Conservation (phyloP, 257 asterid species). For the Fraxinus quadrangulata region DNA sequence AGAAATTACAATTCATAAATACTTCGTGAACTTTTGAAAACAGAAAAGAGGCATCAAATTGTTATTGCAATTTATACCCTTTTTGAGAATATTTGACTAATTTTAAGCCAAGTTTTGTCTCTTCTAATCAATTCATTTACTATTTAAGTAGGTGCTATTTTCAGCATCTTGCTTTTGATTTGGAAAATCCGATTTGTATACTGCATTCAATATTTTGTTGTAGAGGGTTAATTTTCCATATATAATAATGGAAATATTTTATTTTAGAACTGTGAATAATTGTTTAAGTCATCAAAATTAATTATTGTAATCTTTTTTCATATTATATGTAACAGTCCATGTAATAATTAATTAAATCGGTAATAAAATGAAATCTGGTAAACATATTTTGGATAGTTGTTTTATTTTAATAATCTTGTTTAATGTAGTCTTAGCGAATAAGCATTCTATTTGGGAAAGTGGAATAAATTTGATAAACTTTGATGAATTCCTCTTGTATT, state of each 20-base stretch:
- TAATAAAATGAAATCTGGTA: not conserved
- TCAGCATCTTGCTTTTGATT: constrained; percentile 1
- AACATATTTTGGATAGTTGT: not conserved
- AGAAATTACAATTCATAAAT: not conserved
- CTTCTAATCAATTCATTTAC: not conserved
- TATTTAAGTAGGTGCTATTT: not conserved
- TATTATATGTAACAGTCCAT: no score
- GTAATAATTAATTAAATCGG: not conserved
- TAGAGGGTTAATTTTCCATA: not conserved
- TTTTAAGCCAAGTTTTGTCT: not conserved
- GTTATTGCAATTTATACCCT: not conserved
- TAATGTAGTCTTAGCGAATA: not conserved
- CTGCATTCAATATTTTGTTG: not conserved
- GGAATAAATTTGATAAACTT: not conserved
- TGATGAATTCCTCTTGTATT: not conserved
- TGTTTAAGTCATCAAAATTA: no score
- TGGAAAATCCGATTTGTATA: not conserved
- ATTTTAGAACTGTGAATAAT: no score
- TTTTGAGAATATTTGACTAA: not conserved
- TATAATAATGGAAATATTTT: not conserved
- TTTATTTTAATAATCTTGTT: not conserved
- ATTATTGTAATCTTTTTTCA: not conserved
- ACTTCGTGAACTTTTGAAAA: not conserved
- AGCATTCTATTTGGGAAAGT: not conserved
- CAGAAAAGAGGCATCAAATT: not conserved